phyloP scores from a whole-genome alignment of 2,329 filamentous ascomycete species.

The Fusarium oligoseptatum region DNA sequence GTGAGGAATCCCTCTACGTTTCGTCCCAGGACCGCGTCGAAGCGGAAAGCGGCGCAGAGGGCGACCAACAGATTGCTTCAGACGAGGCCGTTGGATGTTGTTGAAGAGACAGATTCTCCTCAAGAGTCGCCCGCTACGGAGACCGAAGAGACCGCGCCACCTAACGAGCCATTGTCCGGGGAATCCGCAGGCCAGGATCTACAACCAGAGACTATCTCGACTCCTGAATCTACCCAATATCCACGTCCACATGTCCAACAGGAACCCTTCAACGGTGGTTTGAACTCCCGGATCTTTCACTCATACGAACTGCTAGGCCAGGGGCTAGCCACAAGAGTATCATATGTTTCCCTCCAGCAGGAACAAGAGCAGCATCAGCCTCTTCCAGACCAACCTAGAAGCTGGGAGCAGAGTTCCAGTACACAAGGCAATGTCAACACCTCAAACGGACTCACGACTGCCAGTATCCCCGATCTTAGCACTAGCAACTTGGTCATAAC shows the following conservation, averaged over 20 bases:
- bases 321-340: conserved; percentile 16
- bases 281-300: conserved; percentile 35
- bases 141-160: neutral
- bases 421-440: neutral
- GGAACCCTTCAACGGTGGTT: conserved; percentile 13
- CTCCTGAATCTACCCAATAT: neutral
- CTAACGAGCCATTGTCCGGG: neutral
- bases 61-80: conserved; percentile 7
- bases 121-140: neutral
- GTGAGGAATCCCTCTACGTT: conserved; percentile 43
- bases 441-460: neutral
- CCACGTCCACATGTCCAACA: neutral
- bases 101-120: neutral
- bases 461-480: neutral
- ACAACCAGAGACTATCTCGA: neutral
- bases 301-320: conserved; percentile 38
- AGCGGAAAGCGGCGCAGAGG: conserved; percentile 22
- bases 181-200: neutral
- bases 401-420: neutral
- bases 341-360: conserved; percentile 1
- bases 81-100: neutral
- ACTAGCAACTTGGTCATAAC: neutral
- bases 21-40: neutral
- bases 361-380: conserved; percentile 1
- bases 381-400: neutral